Evolutionary conservation across 1,284 basidiomycete species (phyloP).

Genomic region (Ceratobasidium sp.): DNA sequence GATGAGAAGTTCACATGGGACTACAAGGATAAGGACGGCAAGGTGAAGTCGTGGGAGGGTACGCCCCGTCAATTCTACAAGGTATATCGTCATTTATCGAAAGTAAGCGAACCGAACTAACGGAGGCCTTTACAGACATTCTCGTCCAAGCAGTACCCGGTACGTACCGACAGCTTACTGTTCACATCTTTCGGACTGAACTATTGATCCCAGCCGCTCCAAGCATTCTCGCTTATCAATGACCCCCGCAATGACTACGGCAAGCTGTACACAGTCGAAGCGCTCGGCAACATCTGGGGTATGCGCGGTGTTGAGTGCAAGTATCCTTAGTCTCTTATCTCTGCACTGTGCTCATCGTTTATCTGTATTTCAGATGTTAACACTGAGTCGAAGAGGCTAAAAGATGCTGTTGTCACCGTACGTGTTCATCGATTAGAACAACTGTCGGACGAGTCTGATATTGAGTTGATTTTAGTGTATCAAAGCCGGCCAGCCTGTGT

Average conservation of each 20-base stretch:
- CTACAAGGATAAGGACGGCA: constrained; percentile 86
- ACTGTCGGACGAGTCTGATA: not conserved
- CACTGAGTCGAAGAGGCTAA: constrained; percentile 84
- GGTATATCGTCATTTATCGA: constrained; percentile 44
- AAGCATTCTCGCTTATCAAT: constrained; percentile 93
- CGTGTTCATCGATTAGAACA: constrained; percentile 29
- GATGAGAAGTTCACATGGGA: constrained; percentile 87
- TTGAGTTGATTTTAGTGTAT: constrained; percentile 66
- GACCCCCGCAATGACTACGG: constrained; percentile 90
- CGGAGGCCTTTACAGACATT: constrained; percentile 59
- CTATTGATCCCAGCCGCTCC: constrained; percentile 61
- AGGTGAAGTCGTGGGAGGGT: constrained; percentile 81
- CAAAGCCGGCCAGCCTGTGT: constrained; percentile 91
- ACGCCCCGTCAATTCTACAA: constrained; percentile 87
- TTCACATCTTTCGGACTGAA: constrained; percentile 54
- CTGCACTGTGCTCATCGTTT: not conserved
- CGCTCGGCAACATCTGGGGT: constrained; percentile 93
- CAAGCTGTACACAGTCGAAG: constrained; percentile 92
- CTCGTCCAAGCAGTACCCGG: constrained; percentile 69
- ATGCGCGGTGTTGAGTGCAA: constrained; percentile 85
- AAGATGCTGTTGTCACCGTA: constrained; percentile 82
- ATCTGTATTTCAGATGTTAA: constrained; percentile 79
- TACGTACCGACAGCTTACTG: constrained; percentile 57
- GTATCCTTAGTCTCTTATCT: constrained; percentile 52
- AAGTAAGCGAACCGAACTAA: constrained; percentile 8